phyloP scores from a whole-genome alignment of 768 basidiomycete genomes.

The Paxillus involutus region DNA sequence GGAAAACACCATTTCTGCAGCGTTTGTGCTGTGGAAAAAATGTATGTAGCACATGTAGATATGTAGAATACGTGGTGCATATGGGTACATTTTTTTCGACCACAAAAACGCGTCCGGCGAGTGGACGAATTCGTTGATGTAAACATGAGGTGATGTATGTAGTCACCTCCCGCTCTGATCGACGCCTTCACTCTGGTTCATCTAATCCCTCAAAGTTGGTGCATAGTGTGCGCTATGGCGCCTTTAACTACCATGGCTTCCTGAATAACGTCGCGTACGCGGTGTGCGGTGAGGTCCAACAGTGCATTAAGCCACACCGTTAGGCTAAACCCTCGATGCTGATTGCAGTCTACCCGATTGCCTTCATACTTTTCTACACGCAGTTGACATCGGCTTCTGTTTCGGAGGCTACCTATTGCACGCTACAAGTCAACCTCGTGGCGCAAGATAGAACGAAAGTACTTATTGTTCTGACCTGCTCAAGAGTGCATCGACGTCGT shows the following conservation, averaged over 20 bases:
- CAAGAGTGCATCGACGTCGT: conserved; percentile 90
- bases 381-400: conserved; percentile 95
- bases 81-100: no score
- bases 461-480: conserved; percentile 93
- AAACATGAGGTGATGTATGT: no score
- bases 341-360: no score
- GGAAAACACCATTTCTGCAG: no score
- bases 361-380: conserved; percentile 90
- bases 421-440: conserved; percentile 1
- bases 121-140: no score
- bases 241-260: conserved; percentile 98
- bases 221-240: conserved; percentile 89
- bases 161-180: no score
- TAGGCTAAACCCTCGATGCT: no score
- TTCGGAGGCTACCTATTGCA: conserved; percentile 73
- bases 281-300: conserved; percentile 87
- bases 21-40: no score
- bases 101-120: no score
- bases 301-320: conserved; percentile 96
- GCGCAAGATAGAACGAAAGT: not conserved
- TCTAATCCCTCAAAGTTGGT: conserved; percentile 95
- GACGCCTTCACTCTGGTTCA: conserved; percentile 98
- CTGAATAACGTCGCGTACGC: conserved; percentile 96
- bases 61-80: no score
- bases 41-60: no score